Evolutionary conservation across 1,284 basidiomycete species (phyloP).

Genomic region (Leccinum angustisporum): DNA sequence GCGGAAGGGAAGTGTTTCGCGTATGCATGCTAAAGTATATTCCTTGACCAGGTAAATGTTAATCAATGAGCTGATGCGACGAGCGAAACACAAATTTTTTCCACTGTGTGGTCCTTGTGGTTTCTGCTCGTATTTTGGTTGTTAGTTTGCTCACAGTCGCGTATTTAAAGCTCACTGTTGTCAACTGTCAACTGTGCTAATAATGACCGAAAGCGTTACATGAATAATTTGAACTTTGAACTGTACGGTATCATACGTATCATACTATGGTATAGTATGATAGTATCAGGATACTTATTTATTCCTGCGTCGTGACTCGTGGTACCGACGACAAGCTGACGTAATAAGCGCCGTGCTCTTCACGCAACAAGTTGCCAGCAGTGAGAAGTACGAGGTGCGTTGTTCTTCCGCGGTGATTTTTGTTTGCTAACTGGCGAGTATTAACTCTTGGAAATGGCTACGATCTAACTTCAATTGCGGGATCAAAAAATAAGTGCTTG

Average conservation of each 20-base stretch:
- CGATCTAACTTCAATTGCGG: slow-evolving; percentile 97
- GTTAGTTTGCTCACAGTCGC: background rate
- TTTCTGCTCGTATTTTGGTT: slow-evolving; percentile 23
- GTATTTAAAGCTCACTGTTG: slow-evolving; percentile 10
- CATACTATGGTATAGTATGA: too few relatives aligned
- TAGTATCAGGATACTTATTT: too few relatives aligned
- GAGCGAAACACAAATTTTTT: slow-evolving; percentile 26
- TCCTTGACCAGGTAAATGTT: slow-evolving; percentile 10
- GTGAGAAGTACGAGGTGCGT: too few relatives aligned
- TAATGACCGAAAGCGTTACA: slow-evolving; percentile 42
- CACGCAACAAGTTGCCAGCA: too few relatives aligned
- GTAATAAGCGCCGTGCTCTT: too few relatives aligned
- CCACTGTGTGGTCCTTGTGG: slow-evolving; percentile 36
- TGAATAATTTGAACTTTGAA: slow-evolving; percentile 14
- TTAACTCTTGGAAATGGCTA: slow-evolving; percentile 90
- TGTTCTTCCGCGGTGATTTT: too few relatives aligned
- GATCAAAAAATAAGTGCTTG: slow-evolving; percentile 78
- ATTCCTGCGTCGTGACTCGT: too few relatives aligned
- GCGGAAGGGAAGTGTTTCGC: slow-evolving; percentile 42
- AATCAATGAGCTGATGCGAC: background rate
- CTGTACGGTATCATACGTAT: background rate
- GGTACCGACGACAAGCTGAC: too few relatives aligned
- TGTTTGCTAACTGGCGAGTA: slow-evolving; percentile 31
- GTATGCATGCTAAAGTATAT: slow-evolving; percentile 42
- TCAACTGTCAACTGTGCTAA: slow-evolving; percentile 15